Conservation (phyloP, 2,329 filamentous ascomycete genomes). For the Talaromyces sp. region DNA sequence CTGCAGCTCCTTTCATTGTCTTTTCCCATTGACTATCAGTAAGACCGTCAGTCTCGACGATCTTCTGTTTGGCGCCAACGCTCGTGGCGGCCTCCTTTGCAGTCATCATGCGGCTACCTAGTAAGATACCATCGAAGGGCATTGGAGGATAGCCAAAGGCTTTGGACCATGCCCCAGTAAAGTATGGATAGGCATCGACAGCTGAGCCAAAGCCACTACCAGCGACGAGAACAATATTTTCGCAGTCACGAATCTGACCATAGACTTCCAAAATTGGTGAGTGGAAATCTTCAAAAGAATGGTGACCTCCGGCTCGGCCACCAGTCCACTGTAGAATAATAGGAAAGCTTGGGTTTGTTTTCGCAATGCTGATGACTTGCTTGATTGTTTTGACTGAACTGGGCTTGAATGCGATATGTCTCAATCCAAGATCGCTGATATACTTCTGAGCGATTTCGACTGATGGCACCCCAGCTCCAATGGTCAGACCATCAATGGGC, state of each 20-base stretch:
- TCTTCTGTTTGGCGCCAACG: slow-evolving; percentile 81
- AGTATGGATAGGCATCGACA: slow-evolving; percentile 87
- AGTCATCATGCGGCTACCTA: slow-evolving; percentile 91
- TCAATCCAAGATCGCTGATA: slow-evolving; percentile 84
- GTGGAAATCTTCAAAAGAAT: slow-evolving; percentile 94
- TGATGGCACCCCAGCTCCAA: slow-evolving; percentile 91
- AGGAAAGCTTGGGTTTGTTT: slow-evolving; percentile 87
- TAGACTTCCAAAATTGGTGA: slow-evolving; percentile 89
- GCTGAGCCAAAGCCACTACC: slow-evolving; percentile 87
- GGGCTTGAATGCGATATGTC: slow-evolving; percentile 92
- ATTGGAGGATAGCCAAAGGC: slow-evolving; percentile 84
- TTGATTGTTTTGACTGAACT: slow-evolving; percentile 85
- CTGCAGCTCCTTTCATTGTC: slow-evolving; percentile 85
- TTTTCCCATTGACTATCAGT: slow-evolving; percentile 84
- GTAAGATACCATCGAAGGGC: slow-evolving; percentile 89
- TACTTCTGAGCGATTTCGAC: slow-evolving; percentile 91
- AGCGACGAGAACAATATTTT: slow-evolving; percentile 84
- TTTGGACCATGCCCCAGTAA: slow-evolving; percentile 81
- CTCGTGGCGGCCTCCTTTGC: slow-evolving; percentile 92
- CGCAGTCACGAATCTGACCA: slow-evolving; percentile 73
- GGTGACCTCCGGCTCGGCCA: slow-evolving; percentile 87
- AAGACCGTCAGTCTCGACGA: slow-evolving; percentile 77
- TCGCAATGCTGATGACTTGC: slow-evolving; percentile 84
- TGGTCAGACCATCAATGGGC: slow-evolving; percentile 85
- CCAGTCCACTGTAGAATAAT: slow-evolving; percentile 93